Evolutionary conservation across 169 alveolate genomes (phyloP).

Genomic region (Cryptosporidium baileyi): DNA sequence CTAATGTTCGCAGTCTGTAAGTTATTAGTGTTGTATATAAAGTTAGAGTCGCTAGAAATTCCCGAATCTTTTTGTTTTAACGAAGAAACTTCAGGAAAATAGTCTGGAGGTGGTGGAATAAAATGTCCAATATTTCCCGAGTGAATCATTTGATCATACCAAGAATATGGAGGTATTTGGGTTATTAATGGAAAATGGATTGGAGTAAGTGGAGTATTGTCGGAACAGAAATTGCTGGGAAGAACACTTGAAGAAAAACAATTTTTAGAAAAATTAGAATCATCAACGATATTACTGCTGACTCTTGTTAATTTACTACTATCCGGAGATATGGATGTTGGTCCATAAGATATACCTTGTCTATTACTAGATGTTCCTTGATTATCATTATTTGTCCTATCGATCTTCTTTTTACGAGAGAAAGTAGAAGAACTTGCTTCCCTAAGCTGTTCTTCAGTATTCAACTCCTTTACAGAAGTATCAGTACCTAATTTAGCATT

Average conservation of each 20-base stretch:
- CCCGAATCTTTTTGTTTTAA: background rate
- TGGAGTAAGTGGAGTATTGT: background rate
- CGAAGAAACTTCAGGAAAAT: conserved; percentile 2
- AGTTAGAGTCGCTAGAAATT: too few relatives aligned
- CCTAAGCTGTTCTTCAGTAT: background rate
- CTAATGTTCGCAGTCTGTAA: background rate
- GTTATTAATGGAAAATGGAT: conserved; percentile 19
- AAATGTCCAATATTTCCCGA: background rate
- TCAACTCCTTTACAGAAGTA: background rate
- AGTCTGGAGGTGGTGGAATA: conserved; percentile 56
- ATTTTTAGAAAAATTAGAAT: background rate
- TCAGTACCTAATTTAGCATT: background rate
- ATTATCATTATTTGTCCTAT: background rate
- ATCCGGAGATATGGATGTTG: background rate
- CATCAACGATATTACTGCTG: background rate
- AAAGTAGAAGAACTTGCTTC: background rate
- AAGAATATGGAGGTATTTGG: background rate
- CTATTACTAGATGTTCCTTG: background rate
- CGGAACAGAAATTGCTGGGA: background rate
- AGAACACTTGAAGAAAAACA: background rate
- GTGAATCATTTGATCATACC: conserved; percentile 3
- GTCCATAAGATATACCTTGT: background rate
- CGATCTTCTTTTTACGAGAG: background rate
- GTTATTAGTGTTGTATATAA: background rate
- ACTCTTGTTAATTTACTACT: background rate